These are phyloP conservation scores for Boletellus ananas DNA, from an alignment of 768 basidiomycete species.

Conservation along the genomic window DNA sequence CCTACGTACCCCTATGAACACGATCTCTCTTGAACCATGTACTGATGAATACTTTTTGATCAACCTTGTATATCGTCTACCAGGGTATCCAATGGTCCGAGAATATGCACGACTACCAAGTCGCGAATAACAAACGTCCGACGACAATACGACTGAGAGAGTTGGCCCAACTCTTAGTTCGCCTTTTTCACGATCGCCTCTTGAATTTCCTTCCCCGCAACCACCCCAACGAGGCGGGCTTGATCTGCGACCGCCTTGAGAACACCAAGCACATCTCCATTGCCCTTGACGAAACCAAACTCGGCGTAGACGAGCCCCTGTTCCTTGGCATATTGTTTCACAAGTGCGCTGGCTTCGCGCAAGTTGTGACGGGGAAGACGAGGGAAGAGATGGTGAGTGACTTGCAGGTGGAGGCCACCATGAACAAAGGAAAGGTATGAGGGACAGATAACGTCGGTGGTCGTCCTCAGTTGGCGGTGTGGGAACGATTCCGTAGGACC, in stretches of 20 bases:
- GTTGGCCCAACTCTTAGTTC: conserved; percentile 1
- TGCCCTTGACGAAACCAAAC: conserved; percentile 87
- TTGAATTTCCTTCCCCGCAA: conserved; percentile 71
- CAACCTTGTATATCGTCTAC: not conserved
- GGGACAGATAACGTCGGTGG: conserved; percentile 90
- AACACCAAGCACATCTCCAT: conserved; percentile 77
- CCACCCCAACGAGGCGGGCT: conserved; percentile 73
- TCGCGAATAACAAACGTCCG: not conserved
- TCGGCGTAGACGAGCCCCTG: conserved; percentile 85
- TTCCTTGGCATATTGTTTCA: conserved; percentile 85
- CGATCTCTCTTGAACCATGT: not conserved
- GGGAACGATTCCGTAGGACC: conserved; percentile 90
- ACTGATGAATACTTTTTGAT: not conserved
- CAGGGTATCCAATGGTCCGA: conserved; percentile 15
- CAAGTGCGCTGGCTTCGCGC: conserved; percentile 71
- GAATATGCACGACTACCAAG: not conserved
- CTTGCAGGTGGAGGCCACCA: conserved; percentile 96
- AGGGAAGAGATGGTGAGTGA: conserved; percentile 96
- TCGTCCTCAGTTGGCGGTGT: conserved; percentile 94
- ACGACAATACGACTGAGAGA: not conserved
- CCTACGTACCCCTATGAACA: conserved; percentile 30
- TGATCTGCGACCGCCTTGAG: conserved; percentile 85
- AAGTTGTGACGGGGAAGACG: conserved; percentile 93
- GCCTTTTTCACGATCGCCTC: conserved; percentile 55
- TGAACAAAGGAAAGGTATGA: conserved; percentile 84